phyloP scores from a whole-genome alignment of 2,329 filamentous ascomycete genomes.

The Pseudocercospora cruenta region DNA sequence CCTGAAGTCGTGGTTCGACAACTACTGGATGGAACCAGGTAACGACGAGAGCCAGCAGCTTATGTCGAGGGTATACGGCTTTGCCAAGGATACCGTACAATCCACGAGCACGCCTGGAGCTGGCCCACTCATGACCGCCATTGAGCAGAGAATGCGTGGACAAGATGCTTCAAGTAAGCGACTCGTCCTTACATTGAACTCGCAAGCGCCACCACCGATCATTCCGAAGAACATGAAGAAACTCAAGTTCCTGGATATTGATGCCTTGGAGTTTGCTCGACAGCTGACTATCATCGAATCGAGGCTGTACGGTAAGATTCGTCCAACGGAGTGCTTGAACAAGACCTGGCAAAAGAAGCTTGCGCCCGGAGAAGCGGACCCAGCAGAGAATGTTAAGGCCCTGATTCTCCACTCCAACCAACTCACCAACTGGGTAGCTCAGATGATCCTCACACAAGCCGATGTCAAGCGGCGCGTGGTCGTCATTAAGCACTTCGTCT shows the following conservation, averaged over 20 bases:
- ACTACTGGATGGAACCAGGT: slow-evolving; percentile 97
- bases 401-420: slow-evolving; percentile 98
- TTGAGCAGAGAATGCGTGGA: slow-evolving; percentile 86
- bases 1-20: slow-evolving; percentile 97
- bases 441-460: slow-evolving; percentile 94
- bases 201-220: slow-evolving; percentile 81
- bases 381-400: slow-evolving; percentile 91
- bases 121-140: slow-evolving; percentile 77
- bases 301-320: slow-evolving; percentile 91
- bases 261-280: slow-evolving; percentile 92
- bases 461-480: slow-evolving; percentile 96
- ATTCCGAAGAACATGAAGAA: slow-evolving; percentile 99
- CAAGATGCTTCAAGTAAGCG: slow-evolving; percentile 85
- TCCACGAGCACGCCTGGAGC: slow-evolving; percentile 92
- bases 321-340: slow-evolving; percentile 92
- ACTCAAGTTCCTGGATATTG: slow-evolving; percentile 96
- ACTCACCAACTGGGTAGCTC: slow-evolving; percentile 98
- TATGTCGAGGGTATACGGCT: slow-evolving; percentile 85
- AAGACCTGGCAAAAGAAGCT: slow-evolving; percentile 99
- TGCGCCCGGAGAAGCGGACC: slow-evolving; percentile 76
- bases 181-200: slow-evolving; percentile 80
- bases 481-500: slow-evolving; percentile 97
- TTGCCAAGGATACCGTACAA: slow-evolving; percentile 89
- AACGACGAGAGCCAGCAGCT: slow-evolving; percentile 82
- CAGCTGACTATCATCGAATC: slow-evolving; percentile 98